Evolutionary conservation across 2,329 filamentous ascomycete species (phyloP), one percentile per base, ranked within the genome.

Genomic region (Lanzia echinophila): DNA sequence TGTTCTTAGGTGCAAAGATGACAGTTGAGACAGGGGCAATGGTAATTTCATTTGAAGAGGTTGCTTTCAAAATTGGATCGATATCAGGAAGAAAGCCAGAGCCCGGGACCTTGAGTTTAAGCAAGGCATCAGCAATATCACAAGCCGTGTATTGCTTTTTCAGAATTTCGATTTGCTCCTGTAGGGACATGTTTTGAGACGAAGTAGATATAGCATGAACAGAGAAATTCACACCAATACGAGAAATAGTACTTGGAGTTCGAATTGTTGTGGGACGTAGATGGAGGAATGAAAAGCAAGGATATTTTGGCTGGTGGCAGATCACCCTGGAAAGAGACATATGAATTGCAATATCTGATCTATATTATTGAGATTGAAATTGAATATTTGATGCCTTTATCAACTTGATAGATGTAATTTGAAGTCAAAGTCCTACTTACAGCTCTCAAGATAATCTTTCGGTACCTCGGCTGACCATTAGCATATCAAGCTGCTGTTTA

Each of bases 101-200:
- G 45, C 79, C 77, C 11, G 83, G 76, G 8, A 84, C 78, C 56
- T 84, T 78, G 46, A 90, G 75, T 64, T 85, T 87, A 53, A 88
- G 75, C 2, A 90, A 76, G 6, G 85, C 86, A 67, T 90, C 87
- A 11, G 86, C 87, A 56, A 89, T 73, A 75, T 88, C 75, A 67
- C 75, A 78, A 36, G 75, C 73, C 17, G 70, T 70, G 62, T 75
- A 76, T 33, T 53, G 24, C 36, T 67, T 61, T 51, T 53, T 42
- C 4, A 69, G 57, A n/a, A 39, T 19, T 15, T 58, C 42, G 20
- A 63, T 53, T 42, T 60, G 61, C 28, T 48, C 36, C 28, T 51
- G 17, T 20, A 34, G 33, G 19, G 8, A 20, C 7, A n/a, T 41
- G 15, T 7, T 11, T 20, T 47, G 33, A 19, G 17, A 7, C 15